phyloP scores from a whole-genome alignment of 164 flowering plant species.

The Piper betle region DNA sequence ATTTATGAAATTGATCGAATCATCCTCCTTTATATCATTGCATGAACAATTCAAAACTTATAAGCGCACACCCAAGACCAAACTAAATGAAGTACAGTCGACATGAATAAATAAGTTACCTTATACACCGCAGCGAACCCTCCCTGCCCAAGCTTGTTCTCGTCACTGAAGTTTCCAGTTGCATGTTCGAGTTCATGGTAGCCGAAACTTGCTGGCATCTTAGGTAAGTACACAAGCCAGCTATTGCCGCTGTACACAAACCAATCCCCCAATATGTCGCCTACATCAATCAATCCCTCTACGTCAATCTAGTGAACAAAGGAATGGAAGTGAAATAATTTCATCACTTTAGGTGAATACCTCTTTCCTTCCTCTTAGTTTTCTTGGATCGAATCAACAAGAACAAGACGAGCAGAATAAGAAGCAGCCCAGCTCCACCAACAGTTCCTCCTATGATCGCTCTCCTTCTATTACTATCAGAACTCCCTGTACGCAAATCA shows the following conservation, averaged over 20 bases:
- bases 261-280: slow-evolving; percentile 8
- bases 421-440: slow-evolving; percentile 25
- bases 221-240: too few species aligned
- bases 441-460: slow-evolving; percentile 28
- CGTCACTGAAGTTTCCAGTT: slow-evolving; percentile 34
- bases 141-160: slow-evolving; percentile 49
- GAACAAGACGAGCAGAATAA: slow-evolving; percentile 9
- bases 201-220: slow-evolving; percentile 20
- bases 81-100: background rate
- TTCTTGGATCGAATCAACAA: background rate
- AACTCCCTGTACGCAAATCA: slow-evolving; percentile 4
- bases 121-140: slow-evolving; percentile 57
- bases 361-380: background rate
- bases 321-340: background rate
- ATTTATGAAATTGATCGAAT: too few species aligned
- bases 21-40: too few species aligned
- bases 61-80: too few species aligned
- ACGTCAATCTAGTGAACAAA: too few species aligned
- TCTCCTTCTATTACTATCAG: slow-evolving; percentile 17
- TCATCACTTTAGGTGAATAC: background rate
- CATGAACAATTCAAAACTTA: too few species aligned
- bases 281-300: background rate
- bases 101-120: slow-evolving; percentile 15
- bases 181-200: slow-evolving; percentile 38
- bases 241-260: slow-evolving; percentile 27